Evolutionary conservation across 2,329 filamentous ascomycete genomes (phyloP).

Genomic region (Diplodia scrobiculata): DNA sequence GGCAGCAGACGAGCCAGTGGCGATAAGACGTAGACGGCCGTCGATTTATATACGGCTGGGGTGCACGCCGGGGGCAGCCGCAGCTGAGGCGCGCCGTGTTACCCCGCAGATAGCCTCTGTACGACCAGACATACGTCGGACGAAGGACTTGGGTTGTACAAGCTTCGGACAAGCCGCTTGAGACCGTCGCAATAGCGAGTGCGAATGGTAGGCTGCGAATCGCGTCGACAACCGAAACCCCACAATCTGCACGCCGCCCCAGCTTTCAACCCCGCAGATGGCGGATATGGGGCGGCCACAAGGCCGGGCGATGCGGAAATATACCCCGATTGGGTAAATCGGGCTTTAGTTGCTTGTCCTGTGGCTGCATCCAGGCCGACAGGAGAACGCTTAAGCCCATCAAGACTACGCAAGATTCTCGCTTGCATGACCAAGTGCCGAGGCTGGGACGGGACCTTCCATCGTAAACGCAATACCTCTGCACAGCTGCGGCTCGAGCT

Average conservation of each 20-base stretch:
- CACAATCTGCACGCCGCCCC: slow-evolving; percentile 4
- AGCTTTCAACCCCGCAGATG: slow-evolving; percentile 22
- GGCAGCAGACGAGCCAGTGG: neutral
- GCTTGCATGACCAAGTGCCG: slow-evolving; percentile 9
- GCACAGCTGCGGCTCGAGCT: no score
- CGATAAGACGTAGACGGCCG: neutral
- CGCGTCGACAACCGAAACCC: neutral
- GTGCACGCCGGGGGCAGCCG: neutral
- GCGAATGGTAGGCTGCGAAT: slow-evolving; percentile 2
- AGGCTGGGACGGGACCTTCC: slow-evolving; percentile 7
- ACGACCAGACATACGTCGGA: slow-evolving; percentile 5
- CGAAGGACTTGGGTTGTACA: slow-evolving; percentile 13
- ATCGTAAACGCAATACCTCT: neutral
- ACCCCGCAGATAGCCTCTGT: slow-evolving; percentile 1
- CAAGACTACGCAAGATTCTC: slow-evolving; percentile 20
- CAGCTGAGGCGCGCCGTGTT: slow-evolving; percentile 4
- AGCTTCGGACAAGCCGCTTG: neutral
- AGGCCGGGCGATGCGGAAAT: neutral
- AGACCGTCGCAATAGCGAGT: neutral
- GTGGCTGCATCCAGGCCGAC: slow-evolving; percentile 6
- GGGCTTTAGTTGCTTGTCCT: neutral
- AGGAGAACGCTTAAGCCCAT: neutral
- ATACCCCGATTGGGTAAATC: neutral
- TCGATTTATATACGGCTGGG: neutral
- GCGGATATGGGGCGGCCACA: neutral